phyloP scores from a whole-genome alignment of 2,329 filamentous ascomycete species.

The Diplodia scrobiculata region DNA sequence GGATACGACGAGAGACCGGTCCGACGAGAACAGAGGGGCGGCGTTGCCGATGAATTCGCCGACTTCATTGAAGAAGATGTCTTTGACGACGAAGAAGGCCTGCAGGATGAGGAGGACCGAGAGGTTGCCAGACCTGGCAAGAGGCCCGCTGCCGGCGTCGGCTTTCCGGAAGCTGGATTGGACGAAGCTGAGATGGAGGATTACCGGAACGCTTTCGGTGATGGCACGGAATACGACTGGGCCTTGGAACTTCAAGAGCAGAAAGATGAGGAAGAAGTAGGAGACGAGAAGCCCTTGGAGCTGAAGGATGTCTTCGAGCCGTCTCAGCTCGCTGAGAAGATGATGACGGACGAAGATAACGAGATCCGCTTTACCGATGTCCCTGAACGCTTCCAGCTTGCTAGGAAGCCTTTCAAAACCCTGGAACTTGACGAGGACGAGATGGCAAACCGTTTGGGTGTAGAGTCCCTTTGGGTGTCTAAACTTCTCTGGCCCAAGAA shows the following conservation, averaged over 20 bases:
- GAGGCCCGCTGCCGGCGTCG: constrained; percentile 65
- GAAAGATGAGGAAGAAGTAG: constrained; percentile 73
- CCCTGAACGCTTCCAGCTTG: constrained; percentile 90
- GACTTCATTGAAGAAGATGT: constrained; percentile 85
- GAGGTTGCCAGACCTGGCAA: constrained; percentile 82
- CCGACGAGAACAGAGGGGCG: constrained; percentile 34
- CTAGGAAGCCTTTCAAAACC: constrained; percentile 83
- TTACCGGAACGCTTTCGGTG: constrained; percentile 93
- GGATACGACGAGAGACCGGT: constrained; percentile 47
- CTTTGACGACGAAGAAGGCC: constrained; percentile 76
- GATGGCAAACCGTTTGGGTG: constrained; percentile 62
- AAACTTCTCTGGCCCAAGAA: constrained; percentile 89
- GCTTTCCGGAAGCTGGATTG: constrained; percentile 77
- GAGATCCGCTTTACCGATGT: constrained; percentile 84
- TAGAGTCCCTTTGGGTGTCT: constrained; percentile 90
- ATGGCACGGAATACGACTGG: constrained; percentile 95
- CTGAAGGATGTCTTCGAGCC: constrained; percentile 98
- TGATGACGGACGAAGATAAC: constrained; percentile 95
- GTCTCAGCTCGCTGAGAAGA: constrained; percentile 87
- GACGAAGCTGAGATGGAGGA: constrained; percentile 93
- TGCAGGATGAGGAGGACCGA: constrained; percentile 74
- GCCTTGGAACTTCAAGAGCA: constrained; percentile 86
- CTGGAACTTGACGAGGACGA: constrained; percentile 79
- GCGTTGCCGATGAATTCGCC: constrained; percentile 45
- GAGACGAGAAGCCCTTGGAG: constrained; percentile 81